These are phyloP conservation scores for Hippophae rhamnoides DNA, from an alignment of 306 rosid genomes.

Conservation along the genomic window DNA sequence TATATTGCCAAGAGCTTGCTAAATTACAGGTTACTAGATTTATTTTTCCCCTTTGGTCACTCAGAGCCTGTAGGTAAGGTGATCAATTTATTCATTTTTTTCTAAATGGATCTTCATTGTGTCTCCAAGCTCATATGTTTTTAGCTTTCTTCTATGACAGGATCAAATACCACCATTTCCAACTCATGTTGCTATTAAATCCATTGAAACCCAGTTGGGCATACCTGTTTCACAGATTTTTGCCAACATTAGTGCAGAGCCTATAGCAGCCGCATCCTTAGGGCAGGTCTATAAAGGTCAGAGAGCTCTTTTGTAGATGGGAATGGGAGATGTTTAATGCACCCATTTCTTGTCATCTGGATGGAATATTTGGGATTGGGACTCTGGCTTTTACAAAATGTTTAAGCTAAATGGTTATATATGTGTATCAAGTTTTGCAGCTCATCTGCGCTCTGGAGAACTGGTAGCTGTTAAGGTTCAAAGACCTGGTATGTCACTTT, in stretches of 20 bases:
- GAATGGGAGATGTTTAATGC: background rate
- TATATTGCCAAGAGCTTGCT: conserved; percentile 87
- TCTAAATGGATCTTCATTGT: background rate
- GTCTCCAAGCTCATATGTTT: conserved; percentile 4
- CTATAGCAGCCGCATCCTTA: conserved; percentile 90
- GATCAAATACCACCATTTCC: conserved; percentile 97
- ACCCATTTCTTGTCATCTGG: background rate
- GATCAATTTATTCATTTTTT: background rate
- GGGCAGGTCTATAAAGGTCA: conserved; percentile 97
- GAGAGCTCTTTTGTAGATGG: conserved; percentile 14
- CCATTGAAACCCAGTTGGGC: conserved; percentile 74
- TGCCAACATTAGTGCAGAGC: conserved; percentile 63
- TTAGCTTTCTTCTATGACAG: conserved; percentile 23
- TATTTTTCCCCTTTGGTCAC: conserved; percentile 19
- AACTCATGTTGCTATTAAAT: conserved; percentile 58
- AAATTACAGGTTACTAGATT: conserved; percentile 60
- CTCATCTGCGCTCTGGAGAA: conserved; percentile 94
- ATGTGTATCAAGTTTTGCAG: conserved; percentile 89
- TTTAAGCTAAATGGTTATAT: conserved; percentile 41
- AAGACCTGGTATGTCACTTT: conserved; percentile 93
- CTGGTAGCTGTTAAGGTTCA: conserved; percentile 94
- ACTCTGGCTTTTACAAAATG: conserved; percentile 25
- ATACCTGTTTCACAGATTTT: conserved; percentile 55
- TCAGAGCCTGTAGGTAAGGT: conserved; percentile 4
- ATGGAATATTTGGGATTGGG: conserved; percentile 1